A percentile compares a stretch with the other conserved stretches of the same genome.
phyloP scores from a whole-genome alignment of 2,329 filamentous ascomycete genomes.

The Arachnomyces sp. region DNA sequence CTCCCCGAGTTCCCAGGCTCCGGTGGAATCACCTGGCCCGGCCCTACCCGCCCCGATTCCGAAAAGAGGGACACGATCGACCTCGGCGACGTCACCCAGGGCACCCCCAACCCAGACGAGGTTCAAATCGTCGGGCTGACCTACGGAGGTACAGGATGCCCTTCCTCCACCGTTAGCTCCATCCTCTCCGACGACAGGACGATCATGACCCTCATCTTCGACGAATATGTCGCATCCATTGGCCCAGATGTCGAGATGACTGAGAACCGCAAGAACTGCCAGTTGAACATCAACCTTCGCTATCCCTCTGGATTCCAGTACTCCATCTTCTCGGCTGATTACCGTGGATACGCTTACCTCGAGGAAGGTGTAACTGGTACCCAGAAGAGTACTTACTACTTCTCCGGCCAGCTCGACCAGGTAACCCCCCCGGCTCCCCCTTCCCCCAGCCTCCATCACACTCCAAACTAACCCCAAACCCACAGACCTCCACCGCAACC shows the following conservation, averaged over 20 bases:
- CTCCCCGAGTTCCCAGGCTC: constrained; percentile 3
- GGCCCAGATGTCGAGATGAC: constrained; percentile 36
- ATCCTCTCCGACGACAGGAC: constrained; percentile 36
- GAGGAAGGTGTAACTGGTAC: constrained; percentile 40
- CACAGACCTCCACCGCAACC: constrained; percentile 29
- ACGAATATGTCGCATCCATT: constrained; percentile 43
- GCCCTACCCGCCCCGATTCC: constrained; percentile 2
- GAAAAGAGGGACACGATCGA: constrained; percentile 11
- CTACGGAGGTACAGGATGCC: constrained; percentile 43
- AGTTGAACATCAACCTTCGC: constrained; percentile 44
- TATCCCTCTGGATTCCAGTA: constrained; percentile 48
- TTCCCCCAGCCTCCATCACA: constrained; percentile 29
- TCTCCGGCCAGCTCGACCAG: constrained; percentile 40
- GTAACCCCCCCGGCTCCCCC: constrained; percentile 16
- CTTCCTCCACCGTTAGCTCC: constrained; percentile 35
- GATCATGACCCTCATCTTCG: constrained; percentile 45
- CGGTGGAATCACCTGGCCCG: not conserved
- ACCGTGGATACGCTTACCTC: constrained; percentile 44
- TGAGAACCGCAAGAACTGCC: constrained; percentile 46
- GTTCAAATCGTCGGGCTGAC: constrained; percentile 37
- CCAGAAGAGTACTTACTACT: constrained; percentile 48
- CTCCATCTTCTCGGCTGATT: constrained; percentile 44
- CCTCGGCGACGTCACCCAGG: not conserved
- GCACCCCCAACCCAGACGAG: constrained; percentile 20
- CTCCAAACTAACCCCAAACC: constrained; percentile 16